Base-by-base conservation (phyloP, 148 eudicot genomes). In the Rhododendron henanense region DNA sequence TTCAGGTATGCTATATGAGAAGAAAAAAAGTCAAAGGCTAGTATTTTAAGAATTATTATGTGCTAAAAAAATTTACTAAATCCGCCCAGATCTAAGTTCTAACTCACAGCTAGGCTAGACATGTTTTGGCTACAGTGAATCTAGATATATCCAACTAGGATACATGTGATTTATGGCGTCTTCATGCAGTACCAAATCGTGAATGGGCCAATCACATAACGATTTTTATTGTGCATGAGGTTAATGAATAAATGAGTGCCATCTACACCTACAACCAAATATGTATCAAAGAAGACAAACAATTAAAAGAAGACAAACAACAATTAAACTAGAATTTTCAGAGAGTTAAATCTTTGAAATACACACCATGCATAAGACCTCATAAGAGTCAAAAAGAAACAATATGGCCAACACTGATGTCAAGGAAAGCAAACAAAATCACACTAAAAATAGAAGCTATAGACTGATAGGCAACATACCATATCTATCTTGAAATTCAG, bases 401-500 rank as follows among this genome's bases (percentile, higher is more conserved):
- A 21, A 19, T 15, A 15, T 53, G 41, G 19, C 23, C 65, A 82
- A 61, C 51, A 50, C 6, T 44, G 4, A 83, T 25, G 28, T 8
- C 14, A 6, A 82, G 35, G 25, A 18, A 55, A 81, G 78, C 45
- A 84, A 48, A 33, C 48, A 47, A 28, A 74, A 55, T 81, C 77
- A 81, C 28, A 84, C 16, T n/a, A 44, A 63, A 45, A 55, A 50
- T 9, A 18, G 25, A 78, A 59, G 15, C 41, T 79, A 83, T 11
- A 83, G 44, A 39, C 7, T 37, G 81, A 16, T 23, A 31, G 63
- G 59, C 19, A 57, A 25, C 85, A 80, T 91, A 96, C 99, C 99
- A 89, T 95, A 96, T 96, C 99, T 91, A 78, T 96, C 99, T 90
- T 96, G 99, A 88, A 96, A 96, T 87, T 96, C 99, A 19, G 99